Evolutionary conservation across 139 green algal species (phyloP).

Genomic region (Chlorella sp.): DNA sequence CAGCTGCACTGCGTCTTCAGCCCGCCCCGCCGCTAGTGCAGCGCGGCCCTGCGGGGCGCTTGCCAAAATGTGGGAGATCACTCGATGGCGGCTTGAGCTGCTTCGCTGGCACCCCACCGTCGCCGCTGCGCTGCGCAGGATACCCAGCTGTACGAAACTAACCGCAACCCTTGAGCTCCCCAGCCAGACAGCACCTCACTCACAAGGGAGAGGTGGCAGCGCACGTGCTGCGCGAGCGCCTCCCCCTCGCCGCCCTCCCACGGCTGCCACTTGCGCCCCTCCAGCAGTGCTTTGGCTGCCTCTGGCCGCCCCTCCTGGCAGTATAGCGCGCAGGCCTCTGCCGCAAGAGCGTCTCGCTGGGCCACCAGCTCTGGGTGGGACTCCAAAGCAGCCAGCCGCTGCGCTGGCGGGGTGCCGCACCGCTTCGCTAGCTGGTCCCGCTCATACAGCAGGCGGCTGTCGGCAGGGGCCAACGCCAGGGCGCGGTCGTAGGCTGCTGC

Average conservation of each 20-base stretch:
- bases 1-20: background rate
- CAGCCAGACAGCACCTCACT: too few species aligned
- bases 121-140: too few species aligned
- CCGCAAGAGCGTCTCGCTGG: conserved; percentile 4
- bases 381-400: background rate
- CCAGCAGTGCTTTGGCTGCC: background rate
- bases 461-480: background rate
- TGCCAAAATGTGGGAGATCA: too few species aligned
- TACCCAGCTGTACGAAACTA: too few species aligned
- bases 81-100: too few species aligned
- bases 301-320: conserved; percentile 2
- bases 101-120: too few species aligned
- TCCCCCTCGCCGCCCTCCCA: conserved; percentile 25
- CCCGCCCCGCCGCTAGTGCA: background rate
- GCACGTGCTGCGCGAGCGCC: conserved; percentile 25
- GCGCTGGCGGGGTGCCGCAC: background rate
- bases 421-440: conserved; percentile 25
- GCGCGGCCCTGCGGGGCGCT: background rate
- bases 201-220: background rate
- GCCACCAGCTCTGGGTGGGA: background rate
- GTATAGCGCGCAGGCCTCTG: conserved; percentile 10
- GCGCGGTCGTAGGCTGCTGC: conserved; percentile 2
- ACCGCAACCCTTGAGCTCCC: too few species aligned
- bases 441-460: conserved; percentile 26
- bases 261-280: background rate